Conservation (phyloP, 306 rosid species). For the Fagus sylvatica region DNA sequence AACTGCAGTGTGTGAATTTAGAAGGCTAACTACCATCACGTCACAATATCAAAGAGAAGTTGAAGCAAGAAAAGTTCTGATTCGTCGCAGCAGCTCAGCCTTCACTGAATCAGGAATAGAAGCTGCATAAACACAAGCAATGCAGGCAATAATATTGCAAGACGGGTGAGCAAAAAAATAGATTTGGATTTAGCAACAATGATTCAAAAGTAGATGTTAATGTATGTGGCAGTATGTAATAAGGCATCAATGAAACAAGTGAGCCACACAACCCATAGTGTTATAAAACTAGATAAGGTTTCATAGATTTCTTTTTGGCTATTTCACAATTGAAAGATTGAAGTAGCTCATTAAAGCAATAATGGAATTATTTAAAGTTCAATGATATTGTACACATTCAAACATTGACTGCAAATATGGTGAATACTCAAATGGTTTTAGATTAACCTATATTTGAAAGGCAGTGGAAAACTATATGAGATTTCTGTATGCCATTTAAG, state of each 20-base stretch:
- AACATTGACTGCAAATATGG: not conserved
- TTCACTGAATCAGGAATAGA: constrained; percentile 62
- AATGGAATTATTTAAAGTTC: not conserved
- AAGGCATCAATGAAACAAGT: not conserved
- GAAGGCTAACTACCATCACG: not conserved
- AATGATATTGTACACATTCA: not conserved
- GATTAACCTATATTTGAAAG: not conserved
- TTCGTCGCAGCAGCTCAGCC: constrained; percentile 58
- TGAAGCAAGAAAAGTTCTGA: constrained; percentile 47
- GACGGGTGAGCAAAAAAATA: not conserved
- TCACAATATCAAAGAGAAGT: constrained; percentile 37
- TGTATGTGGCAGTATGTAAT: not conserved
- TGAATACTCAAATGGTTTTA: not conserved
- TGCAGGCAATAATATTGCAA: not conserved
- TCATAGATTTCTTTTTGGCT: not conserved
- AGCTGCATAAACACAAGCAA: constrained; percentile 32
- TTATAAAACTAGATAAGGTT: not conserved
- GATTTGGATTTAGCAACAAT: not conserved
- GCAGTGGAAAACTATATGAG: not conserved
- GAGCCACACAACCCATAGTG: not conserved
- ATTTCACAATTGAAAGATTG: not conserved
- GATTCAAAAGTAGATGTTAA: not conserved
- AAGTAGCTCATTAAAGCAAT: not conserved
- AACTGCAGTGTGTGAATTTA: too few species aligned
- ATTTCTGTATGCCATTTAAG: not conserved